Conservation (phyloP, 345 rosid genomes). For the Citrus cavaleriei region DNA sequence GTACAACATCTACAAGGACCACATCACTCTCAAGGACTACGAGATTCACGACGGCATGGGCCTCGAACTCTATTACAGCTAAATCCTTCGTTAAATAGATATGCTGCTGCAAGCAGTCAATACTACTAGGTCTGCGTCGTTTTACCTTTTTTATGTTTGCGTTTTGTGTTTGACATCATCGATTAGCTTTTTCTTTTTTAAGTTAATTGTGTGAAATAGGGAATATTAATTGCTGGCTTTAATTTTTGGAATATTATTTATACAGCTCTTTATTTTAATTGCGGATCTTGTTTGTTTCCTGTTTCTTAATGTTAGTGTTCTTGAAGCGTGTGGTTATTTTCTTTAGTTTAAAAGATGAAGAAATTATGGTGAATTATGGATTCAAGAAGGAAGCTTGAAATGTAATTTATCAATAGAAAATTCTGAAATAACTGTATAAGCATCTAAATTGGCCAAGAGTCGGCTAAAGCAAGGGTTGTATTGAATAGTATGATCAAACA, state of each 20-base stretch:
- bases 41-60: slow-evolving; percentile 88
- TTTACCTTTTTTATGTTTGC: not conserved
- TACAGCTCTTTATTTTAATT: not conserved
- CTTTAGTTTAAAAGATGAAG: not conserved
- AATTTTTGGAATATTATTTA: not conserved
- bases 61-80: slow-evolving; percentile 76
- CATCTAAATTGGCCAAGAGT: not conserved
- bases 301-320: not conserved
- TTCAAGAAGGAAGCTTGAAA: too few relatives aligned
- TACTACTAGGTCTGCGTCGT: not conserved
- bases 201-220: not conserved
- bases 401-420: too few relatives aligned
- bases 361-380: too few relatives aligned
- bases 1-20: slow-evolving; percentile 71
- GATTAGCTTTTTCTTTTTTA: too few relatives aligned
- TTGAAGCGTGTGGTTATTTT: not conserved
- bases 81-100: not conserved
- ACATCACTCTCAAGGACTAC: slow-evolving; percentile 74
- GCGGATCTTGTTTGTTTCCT: not conserved
- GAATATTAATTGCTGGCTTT: not conserved
- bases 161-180: slow-evolving; percentile 3
- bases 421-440: too few relatives aligned
- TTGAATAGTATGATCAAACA: not conserved
- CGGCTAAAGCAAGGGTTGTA: not conserved
- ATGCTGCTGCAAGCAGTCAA: not conserved